Evolutionary conservation across 331 rosid species (phyloP), one percentile per base, ranked within the genome.

Genomic region (Saraca asoca): DNA sequence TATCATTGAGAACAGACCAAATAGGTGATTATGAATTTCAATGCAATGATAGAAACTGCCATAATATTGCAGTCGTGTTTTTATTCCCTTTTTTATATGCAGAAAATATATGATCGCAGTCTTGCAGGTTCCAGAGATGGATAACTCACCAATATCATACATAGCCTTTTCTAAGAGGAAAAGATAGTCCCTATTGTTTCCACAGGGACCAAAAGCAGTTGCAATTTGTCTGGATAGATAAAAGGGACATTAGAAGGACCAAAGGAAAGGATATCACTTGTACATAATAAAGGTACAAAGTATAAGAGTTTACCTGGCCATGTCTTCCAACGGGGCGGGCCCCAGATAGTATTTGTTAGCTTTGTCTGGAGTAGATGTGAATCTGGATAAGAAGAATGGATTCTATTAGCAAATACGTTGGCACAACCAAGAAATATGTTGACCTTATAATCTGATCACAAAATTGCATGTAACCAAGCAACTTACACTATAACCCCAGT

Each of bases 181-280:
- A 63, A 94, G 44, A 46, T 94, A 94, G 64, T 94, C 97, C 53
- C 89, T 80, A 41, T 90, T 94, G 78, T 94, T 88, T 58, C 99
- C 99, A 16, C 93, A 90, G n/a, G 99, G 99, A 0, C 99, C 99
- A 71, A 9, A 6, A n/a, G 99, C 96, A 50, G 96, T 86, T 59
- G 99, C 97, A 64, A 94, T 94, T 90, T 94, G 96, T 68, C 98
- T 94, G 89, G 43, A 73, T 17, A 56, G 31, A 60, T 52, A n/a
- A 59, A 15, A 39, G 63, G 59, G 9, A 69, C 5, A 53, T 62
- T 15, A 58, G 66, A 12, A 12, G 4, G 69, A 24, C 2, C 12
- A 5, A 46, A 19, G 7, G 44, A 55, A 15, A 64, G 58, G 29
- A 17, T 10, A 45, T 12, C 51, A n/a, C 24, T 24, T 58, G 7